A percentile compares a stretch with the other conserved stretches of the same genome.
These are phyloP conservation scores for Sequoia sempervirens DNA, from an alignment of 75 land plant species.

Conservation along the genomic window DNA sequence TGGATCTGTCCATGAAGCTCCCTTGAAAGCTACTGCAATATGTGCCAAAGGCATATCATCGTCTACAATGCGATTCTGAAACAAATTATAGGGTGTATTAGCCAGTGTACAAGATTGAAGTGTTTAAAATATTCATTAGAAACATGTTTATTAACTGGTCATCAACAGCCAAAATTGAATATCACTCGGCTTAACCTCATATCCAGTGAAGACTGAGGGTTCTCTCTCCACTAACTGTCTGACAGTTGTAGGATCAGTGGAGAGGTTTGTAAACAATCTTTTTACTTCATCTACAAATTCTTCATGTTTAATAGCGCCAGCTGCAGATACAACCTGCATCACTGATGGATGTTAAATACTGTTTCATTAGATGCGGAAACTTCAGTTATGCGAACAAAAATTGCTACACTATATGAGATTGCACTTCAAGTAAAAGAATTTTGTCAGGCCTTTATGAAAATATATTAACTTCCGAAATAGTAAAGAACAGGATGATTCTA, in stretches of 20 bases:
- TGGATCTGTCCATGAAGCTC: conserved; percentile 52
- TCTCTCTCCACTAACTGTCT: conserved; percentile 50
- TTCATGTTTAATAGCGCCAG: conserved; percentile 81
- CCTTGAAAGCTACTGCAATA: conserved; percentile 39
- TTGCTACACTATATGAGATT: not conserved
- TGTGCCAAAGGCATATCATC: conserved; percentile 39
- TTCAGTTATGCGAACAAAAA: not conserved
- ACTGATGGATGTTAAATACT: not conserved
- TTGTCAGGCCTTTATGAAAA: not conserved
- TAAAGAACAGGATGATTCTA: not conserved
- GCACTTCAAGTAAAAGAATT: not conserved
- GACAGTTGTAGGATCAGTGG: conserved; percentile 63
- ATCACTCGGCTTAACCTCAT: conserved; percentile 40
- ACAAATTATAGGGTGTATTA: not conserved
- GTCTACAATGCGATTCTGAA: conserved; percentile 31
- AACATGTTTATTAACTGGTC: not conserved
- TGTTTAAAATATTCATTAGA: not conserved
- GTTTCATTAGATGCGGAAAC: not conserved
- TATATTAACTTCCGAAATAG: not conserved
- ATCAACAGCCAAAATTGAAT: not conserved
- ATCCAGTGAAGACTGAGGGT: conserved; percentile 75
- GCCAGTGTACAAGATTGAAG: not conserved
- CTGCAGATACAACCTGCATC: conserved; percentile 61
- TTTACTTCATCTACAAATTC: conserved; percentile 65
- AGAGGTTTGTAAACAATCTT: conserved; percentile 52